Evolutionary conservation across 331 rosid species (phyloP).

Genomic region (Arachis monticola): DNA sequence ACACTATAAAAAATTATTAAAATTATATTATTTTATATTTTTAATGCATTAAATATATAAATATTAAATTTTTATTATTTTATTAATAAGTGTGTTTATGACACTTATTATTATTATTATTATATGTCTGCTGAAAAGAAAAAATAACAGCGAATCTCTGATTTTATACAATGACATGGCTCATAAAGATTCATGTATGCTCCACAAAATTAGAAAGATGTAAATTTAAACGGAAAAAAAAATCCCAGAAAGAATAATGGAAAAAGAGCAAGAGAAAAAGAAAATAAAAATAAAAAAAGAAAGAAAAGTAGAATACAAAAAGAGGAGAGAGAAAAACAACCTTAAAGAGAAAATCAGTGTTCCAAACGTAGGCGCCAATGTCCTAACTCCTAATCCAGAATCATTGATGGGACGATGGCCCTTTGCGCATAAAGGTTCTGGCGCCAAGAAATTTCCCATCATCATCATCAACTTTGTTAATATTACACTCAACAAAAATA

Average conservation of each 20-base stretch:
- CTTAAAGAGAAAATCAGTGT: constrained; percentile 18
- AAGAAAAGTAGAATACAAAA: background rate
- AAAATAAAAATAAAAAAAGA: background rate
- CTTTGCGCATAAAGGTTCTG: constrained; percentile 36
- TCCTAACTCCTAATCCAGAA: constrained; percentile 43
- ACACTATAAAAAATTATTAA: too few relatives aligned
- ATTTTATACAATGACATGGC: constrained; percentile 33
- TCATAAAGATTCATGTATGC: constrained; percentile 26
- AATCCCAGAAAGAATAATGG: background rate
- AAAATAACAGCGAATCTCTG: background rate
- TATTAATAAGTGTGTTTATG: too few relatives aligned
- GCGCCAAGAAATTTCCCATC: constrained; percentile 35
- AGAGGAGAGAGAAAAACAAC: constrained; percentile 7
- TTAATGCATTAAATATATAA: too few relatives aligned
- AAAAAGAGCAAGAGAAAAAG: background rate
- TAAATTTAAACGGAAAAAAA: background rate
- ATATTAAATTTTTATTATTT: too few relatives aligned
- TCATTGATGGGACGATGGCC: constrained; percentile 43
- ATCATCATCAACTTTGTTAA: background rate
- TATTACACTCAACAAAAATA: too few relatives aligned
- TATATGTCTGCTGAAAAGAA: constrained; percentile 3
- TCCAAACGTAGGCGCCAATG: constrained; percentile 35
- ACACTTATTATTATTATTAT: background rate
- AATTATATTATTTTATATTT: too few relatives aligned
- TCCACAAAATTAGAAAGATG: constrained; percentile 35